Evolutionary conservation across 768 basidiomycete species (phyloP).

Genomic region (Panaeolus papilionaceus): DNA sequence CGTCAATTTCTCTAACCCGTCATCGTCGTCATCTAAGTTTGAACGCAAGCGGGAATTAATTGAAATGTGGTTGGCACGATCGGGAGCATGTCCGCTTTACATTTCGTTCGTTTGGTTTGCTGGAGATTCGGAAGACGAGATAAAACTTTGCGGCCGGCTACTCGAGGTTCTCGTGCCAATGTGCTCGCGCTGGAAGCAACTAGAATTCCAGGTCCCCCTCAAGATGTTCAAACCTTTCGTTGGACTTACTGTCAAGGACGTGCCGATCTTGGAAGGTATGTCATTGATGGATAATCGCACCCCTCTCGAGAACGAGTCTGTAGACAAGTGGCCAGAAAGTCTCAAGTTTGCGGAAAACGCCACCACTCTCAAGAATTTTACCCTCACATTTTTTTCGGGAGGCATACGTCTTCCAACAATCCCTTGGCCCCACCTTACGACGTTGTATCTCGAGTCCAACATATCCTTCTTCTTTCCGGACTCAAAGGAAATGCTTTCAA

Average conservation of each 20-base stretch:
- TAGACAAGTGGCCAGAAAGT: slow-evolving; percentile 32
- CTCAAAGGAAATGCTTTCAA: slow-evolving; percentile 31
- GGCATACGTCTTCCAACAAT: slow-evolving; percentile 33
- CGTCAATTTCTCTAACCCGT: slow-evolving; percentile 28
- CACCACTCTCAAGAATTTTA: slow-evolving; percentile 28
- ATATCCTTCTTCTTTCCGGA: slow-evolving; percentile 35
- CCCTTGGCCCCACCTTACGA: slow-evolving; percentile 32
- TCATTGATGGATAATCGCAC: slow-evolving; percentile 35
- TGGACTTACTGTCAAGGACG: slow-evolving; percentile 29
- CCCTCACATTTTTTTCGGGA: slow-evolving; percentile 35
- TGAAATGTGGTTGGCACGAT: slow-evolving; percentile 33
- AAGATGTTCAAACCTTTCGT: slow-evolving; percentile 35
- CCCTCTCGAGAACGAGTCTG: slow-evolving; percentile 25
- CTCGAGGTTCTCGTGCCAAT: slow-evolving; percentile 31
- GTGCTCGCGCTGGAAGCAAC: slow-evolving; percentile 29
- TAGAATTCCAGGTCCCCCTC: slow-evolving; percentile 35
- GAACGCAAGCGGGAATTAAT: slow-evolving; percentile 31
- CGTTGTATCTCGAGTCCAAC: slow-evolving; percentile 37
- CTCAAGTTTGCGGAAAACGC: slow-evolving; percentile 31
- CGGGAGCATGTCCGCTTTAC: slow-evolving; percentile 32
- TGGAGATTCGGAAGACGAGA: slow-evolving; percentile 33
- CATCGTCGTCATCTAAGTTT: slow-evolving; percentile 28
- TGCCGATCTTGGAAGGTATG: slow-evolving; percentile 32
- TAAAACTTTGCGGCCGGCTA: slow-evolving; percentile 28
- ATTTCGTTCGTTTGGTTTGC: slow-evolving; percentile 36